Evolutionary conservation across 495 filamentous ascomycete genomes (phyloP), one percentile per base, ranked within the genome.

Genomic region (Halenospora varia): DNA sequence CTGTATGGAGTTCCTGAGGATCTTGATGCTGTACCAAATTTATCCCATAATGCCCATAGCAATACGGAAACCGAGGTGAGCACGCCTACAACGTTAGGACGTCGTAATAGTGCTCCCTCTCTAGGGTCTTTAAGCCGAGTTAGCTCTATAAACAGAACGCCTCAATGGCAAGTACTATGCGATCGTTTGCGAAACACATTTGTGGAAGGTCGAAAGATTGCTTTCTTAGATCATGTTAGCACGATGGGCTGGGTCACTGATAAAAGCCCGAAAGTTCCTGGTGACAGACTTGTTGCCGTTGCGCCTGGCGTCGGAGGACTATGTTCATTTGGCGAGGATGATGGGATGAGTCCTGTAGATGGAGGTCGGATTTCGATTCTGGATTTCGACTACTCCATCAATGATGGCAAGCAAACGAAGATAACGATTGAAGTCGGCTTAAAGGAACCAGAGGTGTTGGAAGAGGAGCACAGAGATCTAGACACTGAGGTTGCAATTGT

Each of bases 401-500:
- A 55, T 2, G 73, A 88, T 69, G 88, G 88, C 6, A 66, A 72
- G 24, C 70, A 72, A 17, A 68, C 66, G 2, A 79, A 86, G 59
- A 63, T 88, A 22, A 83, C 76, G 2, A 86, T 95, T 59, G 90
- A 94, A 68, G 82, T 94, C 53, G 90, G 90, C 2, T 83, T 84
- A 46, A 77, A 76, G 42, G 81, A 80, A 53, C 84, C 83, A 11
- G 88, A 89, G 70, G 73, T 82, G 1, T 71, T 95, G 1, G 80
- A 82, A 65, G 90, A 95, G 63, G 87, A 88, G 59, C 79, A 86
- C 53, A 81, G 86, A 15, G 90, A 90, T 62, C 77, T 92, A 51
- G 90, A 89, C 59, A 82, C 84, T 2, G 90, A 93, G 67, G 89
- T 95, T 20, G 89, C 89, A 59, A 81, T 95, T 57, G 88, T 88